Percentiles rank a stretch among this genome's conserved stretches.
Conservation (phyloP, 2,329 filamentous ascomycete genomes). For the Monilinia aucupariae region DNA sequence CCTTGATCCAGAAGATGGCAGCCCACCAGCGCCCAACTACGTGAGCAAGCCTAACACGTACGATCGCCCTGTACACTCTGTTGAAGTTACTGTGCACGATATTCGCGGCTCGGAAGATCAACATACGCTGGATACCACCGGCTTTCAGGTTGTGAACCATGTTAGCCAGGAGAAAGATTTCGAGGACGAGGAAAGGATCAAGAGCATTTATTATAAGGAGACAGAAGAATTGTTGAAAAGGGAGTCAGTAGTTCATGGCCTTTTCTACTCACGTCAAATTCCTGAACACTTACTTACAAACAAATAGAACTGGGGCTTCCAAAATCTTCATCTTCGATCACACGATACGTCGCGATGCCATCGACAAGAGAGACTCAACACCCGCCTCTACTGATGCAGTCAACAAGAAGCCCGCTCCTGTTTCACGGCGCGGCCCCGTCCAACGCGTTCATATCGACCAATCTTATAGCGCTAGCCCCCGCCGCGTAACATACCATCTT, state of each 20-base stretch:
- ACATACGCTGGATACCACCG: constrained; percentile 40
- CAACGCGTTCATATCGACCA: constrained; percentile 55
- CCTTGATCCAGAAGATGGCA: constrained; percentile 23
- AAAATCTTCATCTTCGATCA: constrained; percentile 58
- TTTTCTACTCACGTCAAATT: not conserved
- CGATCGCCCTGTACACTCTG: not conserved
- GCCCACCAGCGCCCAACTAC: constrained; percentile 21
- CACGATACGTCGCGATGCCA: constrained; percentile 46
- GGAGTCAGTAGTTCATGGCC: constrained; percentile 22
- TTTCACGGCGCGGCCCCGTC: constrained; percentile 40
- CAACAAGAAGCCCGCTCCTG: not conserved
- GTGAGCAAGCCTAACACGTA: constrained; percentile 14
- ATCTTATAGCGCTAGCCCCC: constrained; percentile 42
- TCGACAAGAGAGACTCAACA: constrained; percentile 24
- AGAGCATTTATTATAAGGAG: constrained; percentile 36
- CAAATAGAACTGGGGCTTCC: constrained; percentile 48
- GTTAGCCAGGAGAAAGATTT: constrained; percentile 36
- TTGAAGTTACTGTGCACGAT: constrained; percentile 36
- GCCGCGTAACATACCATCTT: constrained; percentile 42
- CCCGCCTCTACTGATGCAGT: not conserved
- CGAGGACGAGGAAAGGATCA: constrained; percentile 36
- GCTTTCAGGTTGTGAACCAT: constrained; percentile 38
- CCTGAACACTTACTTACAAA: constrained; percentile 5
- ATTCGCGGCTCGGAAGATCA: constrained; percentile 41
- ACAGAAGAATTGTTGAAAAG: constrained; percentile 36